These are phyloP conservation scores for Euphorbia lathyris DNA, from an alignment of 345 rosid species.

Conservation along the genomic window DNA sequence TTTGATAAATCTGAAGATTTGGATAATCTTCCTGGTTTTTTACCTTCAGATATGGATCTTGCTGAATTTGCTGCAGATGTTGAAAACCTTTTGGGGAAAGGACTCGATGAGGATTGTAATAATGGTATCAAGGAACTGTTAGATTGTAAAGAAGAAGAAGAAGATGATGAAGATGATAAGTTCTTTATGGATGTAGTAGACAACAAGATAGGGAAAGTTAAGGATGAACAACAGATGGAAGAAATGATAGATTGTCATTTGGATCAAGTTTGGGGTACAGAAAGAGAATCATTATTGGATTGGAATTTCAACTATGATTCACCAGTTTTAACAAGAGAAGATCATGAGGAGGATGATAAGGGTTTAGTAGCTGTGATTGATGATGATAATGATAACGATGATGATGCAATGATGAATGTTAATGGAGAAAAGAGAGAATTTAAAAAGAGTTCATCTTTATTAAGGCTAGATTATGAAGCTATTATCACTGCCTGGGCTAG, in stretches of 20 bases:
- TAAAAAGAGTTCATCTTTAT: conserved; percentile 22
- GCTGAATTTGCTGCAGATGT: conserved; percentile 48
- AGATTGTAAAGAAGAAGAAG: conserved; percentile 21
- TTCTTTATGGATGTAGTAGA: background rate
- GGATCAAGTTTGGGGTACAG: conserved; percentile 5
- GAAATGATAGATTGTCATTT: conserved; percentile 3
- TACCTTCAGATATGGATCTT: conserved; percentile 49
- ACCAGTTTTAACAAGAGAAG: background rate
- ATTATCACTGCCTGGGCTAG: conserved; percentile 50
- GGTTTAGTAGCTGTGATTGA: background rate
- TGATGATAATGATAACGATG: background rate
- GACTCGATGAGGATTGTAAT: conserved; percentile 23
- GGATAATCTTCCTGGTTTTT: conserved; percentile 31
- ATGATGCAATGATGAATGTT: conserved; percentile 2
- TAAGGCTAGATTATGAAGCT: conserved; percentile 48
- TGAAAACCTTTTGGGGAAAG: conserved; percentile 38
- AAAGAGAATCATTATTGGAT: conserved; percentile 11
- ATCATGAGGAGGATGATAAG: conserved; percentile 12
- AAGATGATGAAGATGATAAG: background rate
- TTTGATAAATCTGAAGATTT: conserved; percentile 19
- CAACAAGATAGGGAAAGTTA: conserved; percentile 22
- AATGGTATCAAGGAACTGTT: conserved; percentile 25
- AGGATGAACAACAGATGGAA: conserved; percentile 32
- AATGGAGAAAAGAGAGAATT: conserved; percentile 17
- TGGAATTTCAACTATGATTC: conserved; percentile 28